phyloP scores from a whole-genome alignment of 345 rosid species.

The Physaria fendleri region DNA sequence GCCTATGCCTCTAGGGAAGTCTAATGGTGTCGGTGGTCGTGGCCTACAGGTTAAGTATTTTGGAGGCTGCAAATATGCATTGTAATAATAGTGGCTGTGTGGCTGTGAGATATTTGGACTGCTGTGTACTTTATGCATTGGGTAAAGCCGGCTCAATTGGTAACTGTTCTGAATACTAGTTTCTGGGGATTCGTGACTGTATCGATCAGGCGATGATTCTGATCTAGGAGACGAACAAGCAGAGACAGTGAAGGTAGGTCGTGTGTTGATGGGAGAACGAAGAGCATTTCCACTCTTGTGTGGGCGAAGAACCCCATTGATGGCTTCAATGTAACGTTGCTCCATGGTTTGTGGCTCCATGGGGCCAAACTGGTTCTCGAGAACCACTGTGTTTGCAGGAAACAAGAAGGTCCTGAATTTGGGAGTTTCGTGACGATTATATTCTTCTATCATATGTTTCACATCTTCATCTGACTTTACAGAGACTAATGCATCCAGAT shows the following conservation, averaged over 20 bases:
- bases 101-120: conserved; percentile 51
- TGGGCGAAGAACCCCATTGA: conserved; percentile 49
- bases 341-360: conserved; percentile 42
- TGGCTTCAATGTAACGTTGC: conserved; percentile 76
- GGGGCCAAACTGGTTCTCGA: conserved; percentile 33
- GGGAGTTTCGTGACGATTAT: conserved; percentile 47
- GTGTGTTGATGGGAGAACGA: conserved; percentile 33
- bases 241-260: conserved; percentile 45
- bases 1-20: conserved; percentile 10
- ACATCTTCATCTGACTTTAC: conserved; percentile 72
- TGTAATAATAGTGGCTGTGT: conserved; percentile 30
- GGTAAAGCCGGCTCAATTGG: conserved; percentile 26
- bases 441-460: conserved; percentile 74
- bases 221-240: conserved; percentile 58
- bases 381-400: conserved; percentile 37
- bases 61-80: conserved; percentile 21
- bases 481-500: conserved; percentile 73
- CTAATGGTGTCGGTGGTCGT: conserved; percentile 29
- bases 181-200: conserved; percentile 30
- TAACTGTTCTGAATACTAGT: not conserved
- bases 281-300: not conserved
- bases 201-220: conserved; percentile 54
- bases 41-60: conserved; percentile 24
- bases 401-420: conserved; percentile 64
- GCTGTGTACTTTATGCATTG: conserved; percentile 62